These are phyloP conservation scores for Mycosarcoma mackinlayi DNA, from an alignment of 1,284 basidiomycete species.

Conservation along the genomic window DNA sequence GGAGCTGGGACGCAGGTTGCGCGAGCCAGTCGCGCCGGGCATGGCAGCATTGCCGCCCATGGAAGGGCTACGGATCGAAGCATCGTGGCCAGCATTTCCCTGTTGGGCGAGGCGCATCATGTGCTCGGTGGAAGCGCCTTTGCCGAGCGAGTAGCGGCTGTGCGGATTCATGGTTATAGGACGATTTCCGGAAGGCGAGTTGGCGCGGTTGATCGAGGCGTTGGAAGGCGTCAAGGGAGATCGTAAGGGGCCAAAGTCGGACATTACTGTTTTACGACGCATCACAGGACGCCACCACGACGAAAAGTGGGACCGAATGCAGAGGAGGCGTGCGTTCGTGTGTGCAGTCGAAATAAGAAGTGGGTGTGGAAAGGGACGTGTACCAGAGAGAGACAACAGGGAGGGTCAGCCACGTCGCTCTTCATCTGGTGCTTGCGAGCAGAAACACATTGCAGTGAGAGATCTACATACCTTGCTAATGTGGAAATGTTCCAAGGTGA, in stretches of 20 bases:
- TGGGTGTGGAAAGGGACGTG: neutral
- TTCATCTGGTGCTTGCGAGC: constrained; percentile 8
- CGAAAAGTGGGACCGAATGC: neutral
- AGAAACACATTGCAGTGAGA: neutral
- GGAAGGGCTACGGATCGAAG: constrained; percentile 50
- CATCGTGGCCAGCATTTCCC: constrained; percentile 34
- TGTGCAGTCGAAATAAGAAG: neutral
- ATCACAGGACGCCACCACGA: neutral
- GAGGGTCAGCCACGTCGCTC: constrained; percentile 18
- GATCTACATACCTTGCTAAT: constrained; percentile 13
- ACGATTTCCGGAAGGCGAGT: constrained; percentile 44
- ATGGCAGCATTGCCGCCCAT: constrained; percentile 49
- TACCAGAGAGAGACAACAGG: neutral
- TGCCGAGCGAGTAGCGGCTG: constrained; percentile 61
- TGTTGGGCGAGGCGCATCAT: constrained; percentile 62
- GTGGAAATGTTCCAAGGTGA: neutral
- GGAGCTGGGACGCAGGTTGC: constrained; percentile 66
- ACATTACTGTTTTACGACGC: constrained; percentile 35
- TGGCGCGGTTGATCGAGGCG: constrained; percentile 46
- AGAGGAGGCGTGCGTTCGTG: neutral
- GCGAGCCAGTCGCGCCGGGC: constrained; percentile 34
- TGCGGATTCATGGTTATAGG: constrained; percentile 46
- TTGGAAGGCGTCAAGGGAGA: constrained; percentile 50
- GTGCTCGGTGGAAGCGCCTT: constrained; percentile 56
- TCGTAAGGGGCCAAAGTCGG: constrained; percentile 55